A percentile compares a stretch with the other conserved stretches of the same genome.
phyloP scores from a whole-genome alignment of 352 stramenopile species.

The Phytophthora pini region DNA sequence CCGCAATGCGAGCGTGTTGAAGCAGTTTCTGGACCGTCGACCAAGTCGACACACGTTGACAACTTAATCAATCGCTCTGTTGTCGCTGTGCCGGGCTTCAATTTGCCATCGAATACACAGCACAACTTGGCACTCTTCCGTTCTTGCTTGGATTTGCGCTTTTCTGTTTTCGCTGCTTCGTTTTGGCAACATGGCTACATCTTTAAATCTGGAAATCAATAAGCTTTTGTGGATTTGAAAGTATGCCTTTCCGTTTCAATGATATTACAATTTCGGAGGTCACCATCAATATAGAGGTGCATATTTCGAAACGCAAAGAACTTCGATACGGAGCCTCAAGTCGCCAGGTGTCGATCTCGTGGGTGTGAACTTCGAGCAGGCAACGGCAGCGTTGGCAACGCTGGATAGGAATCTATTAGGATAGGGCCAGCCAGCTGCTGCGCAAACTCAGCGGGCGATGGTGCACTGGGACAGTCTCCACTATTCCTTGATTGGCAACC shows the following conservation, averaged over 20 bases:
- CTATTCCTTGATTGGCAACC: conserved; percentile 35
- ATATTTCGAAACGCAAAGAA: too few species aligned
- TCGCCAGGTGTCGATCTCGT: conserved; percentile 14
- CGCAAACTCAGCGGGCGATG: conserved; percentile 34
- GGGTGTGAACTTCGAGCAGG: conserved; percentile 18
- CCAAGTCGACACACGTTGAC: not conserved
- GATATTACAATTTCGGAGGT: too few species aligned
- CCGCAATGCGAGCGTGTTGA: conserved; percentile 38
- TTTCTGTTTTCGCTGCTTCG: too few species aligned
- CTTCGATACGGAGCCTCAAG: too few species aligned
- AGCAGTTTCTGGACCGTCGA: conserved; percentile 24
- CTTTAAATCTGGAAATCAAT: too few species aligned
- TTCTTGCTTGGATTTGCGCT: not conserved
- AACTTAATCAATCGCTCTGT: not conserved
- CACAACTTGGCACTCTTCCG: conserved; percentile 18
- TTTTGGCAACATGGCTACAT: too few species aligned
- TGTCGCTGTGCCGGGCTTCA: conserved; percentile 16
- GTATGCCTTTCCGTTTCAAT: too few species aligned
- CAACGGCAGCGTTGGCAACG: conserved; percentile 10
- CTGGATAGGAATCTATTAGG: not conserved
- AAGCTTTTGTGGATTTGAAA: too few species aligned
- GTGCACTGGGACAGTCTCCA: conserved; percentile 20
- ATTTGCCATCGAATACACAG: conserved; percentile 8
- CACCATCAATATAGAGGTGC: too few species aligned
- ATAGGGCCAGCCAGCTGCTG: conserved; percentile 20